Evolutionary conservation across 345 rosid species (phyloP).

Genomic region (Mercurialis annua): DNA sequence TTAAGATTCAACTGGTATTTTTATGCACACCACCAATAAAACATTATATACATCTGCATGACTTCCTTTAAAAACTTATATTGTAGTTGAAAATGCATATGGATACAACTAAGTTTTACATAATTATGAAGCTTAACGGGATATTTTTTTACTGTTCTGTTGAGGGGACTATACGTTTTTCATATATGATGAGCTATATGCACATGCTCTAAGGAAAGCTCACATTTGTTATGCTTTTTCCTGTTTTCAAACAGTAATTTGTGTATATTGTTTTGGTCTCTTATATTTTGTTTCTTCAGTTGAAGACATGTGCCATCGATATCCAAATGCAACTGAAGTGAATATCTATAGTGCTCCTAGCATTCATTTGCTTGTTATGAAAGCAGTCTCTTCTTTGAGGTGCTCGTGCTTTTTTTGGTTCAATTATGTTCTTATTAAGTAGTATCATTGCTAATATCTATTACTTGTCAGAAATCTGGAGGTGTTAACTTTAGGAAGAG

Average conservation of each 20-base stretch:
- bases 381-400: slow-evolving; percentile 71
- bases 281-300: slow-evolving; percentile 41
- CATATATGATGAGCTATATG: neutral
- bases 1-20: neutral
- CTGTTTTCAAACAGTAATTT: neutral
- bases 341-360: slow-evolving; percentile 62
- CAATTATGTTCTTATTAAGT: neutral
- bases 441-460: neutral
- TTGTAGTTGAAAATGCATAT: neutral
- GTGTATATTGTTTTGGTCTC: neutral
- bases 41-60: neutral
- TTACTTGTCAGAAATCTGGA: slow-evolving; percentile 63
- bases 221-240: neutral
- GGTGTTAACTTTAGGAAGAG: slow-evolving; percentile 70
- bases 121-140: neutral
- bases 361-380: slow-evolving; percentile 63
- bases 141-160: neutral
- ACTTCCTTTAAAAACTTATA: neutral
- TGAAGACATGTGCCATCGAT: slow-evolving; percentile 80
- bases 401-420: slow-evolving; percentile 16
- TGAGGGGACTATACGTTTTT: neutral
- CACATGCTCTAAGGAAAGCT: neutral
- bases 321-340: slow-evolving; percentile 88
- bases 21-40: neutral
- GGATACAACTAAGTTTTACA: neutral